These are phyloP conservation scores for Fusarium torulosum DNA, from an alignment of 2,329 filamentous ascomycete genomes.

Conservation along the genomic window DNA sequence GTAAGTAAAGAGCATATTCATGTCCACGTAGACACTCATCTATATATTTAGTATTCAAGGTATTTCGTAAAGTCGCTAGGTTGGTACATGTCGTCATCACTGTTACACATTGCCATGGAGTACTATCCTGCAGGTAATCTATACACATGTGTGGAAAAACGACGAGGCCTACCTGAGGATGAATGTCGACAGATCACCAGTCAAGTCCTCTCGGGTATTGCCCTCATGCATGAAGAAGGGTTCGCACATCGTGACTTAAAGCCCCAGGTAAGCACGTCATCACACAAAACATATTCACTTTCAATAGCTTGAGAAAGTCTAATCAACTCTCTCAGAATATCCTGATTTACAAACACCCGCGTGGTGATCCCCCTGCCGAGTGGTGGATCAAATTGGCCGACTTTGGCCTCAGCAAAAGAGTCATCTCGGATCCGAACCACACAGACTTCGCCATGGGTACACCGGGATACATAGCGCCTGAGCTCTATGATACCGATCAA, in stretches of 20 bases:
- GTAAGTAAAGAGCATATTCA: not conserved
- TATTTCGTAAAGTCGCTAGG: not conserved
- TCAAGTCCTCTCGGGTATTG: not conserved
- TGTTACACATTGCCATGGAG: not conserved
- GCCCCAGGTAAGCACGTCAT: not conserved
- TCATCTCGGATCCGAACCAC: too few species aligned
- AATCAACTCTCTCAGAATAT: too few species aligned
- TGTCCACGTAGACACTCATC: not conserved
- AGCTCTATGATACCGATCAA: too few species aligned
- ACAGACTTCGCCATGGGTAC: too few species aligned
- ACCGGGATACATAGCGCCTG: too few species aligned
- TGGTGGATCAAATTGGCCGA: too few species aligned
- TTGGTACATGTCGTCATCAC: not conserved
- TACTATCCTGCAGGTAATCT: not conserved
- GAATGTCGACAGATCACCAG: not conserved
- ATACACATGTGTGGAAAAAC: not conserved
- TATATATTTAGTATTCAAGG: not conserved
- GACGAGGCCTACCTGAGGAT: not conserved
- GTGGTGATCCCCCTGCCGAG: too few species aligned
- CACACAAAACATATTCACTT: too few species aligned
- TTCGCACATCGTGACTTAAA: slow-evolving; percentile 3
- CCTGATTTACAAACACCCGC: too few species aligned
- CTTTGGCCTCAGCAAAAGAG: too few species aligned
- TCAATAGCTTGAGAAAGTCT: too few species aligned
- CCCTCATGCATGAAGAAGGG: not conserved